phyloP scores from a whole-genome alignment of 352 stramenopile species.

The Thraustotheca clavata region DNA sequence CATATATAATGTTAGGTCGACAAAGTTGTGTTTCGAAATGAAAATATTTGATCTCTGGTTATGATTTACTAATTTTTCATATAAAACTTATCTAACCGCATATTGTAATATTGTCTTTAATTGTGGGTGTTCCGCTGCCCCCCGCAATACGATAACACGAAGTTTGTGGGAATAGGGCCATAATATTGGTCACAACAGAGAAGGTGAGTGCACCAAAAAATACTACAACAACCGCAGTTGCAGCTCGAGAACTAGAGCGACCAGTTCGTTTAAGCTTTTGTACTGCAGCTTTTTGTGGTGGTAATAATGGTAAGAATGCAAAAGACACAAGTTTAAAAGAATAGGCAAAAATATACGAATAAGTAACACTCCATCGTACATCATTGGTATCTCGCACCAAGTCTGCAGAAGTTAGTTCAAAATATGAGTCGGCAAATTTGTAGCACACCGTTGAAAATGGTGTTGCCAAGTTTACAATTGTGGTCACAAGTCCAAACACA shows the following conservation, averaged over 20 bases:
- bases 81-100: not conserved
- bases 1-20: not conserved
- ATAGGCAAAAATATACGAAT: conserved; percentile 46
- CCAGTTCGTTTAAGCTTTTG: conserved; percentile 37
- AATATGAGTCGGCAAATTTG: conserved; percentile 41
- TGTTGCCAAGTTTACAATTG: conserved; percentile 33
- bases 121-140: not conserved
- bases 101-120: not conserved
- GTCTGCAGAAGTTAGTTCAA: conserved; percentile 39
- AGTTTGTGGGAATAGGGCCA: conserved; percentile 25
- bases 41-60: not conserved
- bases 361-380: conserved; percentile 43
- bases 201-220: conserved; percentile 27
- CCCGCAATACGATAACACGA: conserved; percentile 14
- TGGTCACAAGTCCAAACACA: conserved; percentile 27
- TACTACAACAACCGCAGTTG: not conserved
- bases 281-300: conserved; percentile 37
- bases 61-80: not conserved
- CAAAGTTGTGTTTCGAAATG: not conserved
- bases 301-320: conserved; percentile 39
- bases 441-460: conserved; percentile 41
- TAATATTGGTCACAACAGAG: conserved; percentile 37
- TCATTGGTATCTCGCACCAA: conserved; percentile 38
- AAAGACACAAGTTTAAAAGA: conserved; percentile 38
- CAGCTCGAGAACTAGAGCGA: conserved; percentile 24